Conservation (phyloP, 2,329 filamentous ascomycete species). For the Venturia pyrina region DNA sequence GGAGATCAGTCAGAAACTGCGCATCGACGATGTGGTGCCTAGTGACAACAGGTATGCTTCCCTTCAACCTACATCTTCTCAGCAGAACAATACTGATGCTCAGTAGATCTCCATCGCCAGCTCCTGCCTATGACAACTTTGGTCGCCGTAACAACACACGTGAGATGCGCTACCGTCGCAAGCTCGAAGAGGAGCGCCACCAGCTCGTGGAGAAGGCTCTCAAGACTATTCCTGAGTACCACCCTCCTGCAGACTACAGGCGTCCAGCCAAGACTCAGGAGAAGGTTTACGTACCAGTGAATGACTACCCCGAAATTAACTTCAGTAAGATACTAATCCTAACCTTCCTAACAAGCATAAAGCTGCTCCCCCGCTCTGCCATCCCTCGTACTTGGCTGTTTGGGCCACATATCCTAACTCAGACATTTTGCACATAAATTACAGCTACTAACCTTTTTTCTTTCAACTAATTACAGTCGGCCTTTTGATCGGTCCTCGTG, state of each 20-base stretch:
- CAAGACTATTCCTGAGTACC: constrained; percentile 99
- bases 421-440: background rate
- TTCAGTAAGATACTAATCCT: constrained; percentile 99
- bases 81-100: constrained; percentile 15
- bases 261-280: constrained; percentile 99
- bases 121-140: constrained; percentile 98
- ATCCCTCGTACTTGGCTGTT: constrained; percentile 2
- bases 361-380: background rate
- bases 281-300: constrained; percentile 99
- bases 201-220: constrained; percentile 98
- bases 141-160: constrained; percentile 98
- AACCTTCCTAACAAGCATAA: constrained; percentile 32
- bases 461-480: constrained; percentile 82
- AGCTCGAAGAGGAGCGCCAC: constrained; percentile 95
- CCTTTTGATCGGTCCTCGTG: constrained; percentile 99
- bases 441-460: constrained; percentile 77
- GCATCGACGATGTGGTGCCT: constrained; percentile 97
- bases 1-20: constrained; percentile 97
- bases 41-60: constrained; percentile 79
- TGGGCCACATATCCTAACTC: constrained; percentile 22
- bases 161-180: constrained; percentile 97
- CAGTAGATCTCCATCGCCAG: constrained; percentile 79
- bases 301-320: constrained; percentile 99
- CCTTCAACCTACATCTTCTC: constrained; percentile 11
- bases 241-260: constrained; percentile 95